Conservation (phyloP, 2,329 filamentous ascomycete species). For the Fusarium sp. region DNA sequence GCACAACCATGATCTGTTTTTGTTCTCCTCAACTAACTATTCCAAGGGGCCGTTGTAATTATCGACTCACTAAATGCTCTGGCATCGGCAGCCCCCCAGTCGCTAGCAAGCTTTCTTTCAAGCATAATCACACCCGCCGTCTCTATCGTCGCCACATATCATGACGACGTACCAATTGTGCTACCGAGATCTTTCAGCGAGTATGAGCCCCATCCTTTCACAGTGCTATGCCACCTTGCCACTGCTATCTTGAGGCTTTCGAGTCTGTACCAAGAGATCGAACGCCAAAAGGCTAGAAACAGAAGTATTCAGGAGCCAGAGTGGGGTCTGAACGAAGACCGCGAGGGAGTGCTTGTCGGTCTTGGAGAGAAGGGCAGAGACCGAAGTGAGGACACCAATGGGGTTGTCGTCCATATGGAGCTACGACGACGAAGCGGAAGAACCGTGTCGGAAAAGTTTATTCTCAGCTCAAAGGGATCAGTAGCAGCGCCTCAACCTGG, state of each 20-base stretch:
- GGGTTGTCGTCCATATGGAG: constrained; percentile 86
- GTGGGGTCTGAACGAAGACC: constrained; percentile 81
- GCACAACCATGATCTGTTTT: neutral
- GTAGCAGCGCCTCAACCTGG: constrained; percentile 40
- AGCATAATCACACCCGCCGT: constrained; percentile 72
- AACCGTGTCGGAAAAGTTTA: constrained; percentile 76
- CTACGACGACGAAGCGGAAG: constrained; percentile 85
- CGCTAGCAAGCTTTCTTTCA: constrained; percentile 76
- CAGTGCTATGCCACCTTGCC: constrained; percentile 83
- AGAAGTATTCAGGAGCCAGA: constrained; percentile 79
- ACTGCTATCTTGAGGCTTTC: constrained; percentile 83
- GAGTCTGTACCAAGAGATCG: constrained; percentile 79
- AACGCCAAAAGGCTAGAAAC: constrained; percentile 79
- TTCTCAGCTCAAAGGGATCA: constrained; percentile 54
- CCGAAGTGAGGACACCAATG: constrained; percentile 49
- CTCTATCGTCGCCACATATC: constrained; percentile 83
- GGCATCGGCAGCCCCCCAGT: constrained; percentile 61
- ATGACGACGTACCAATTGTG: constrained; percentile 77
- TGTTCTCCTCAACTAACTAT: constrained; percentile 20
- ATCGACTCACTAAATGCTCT: constrained; percentile 84
- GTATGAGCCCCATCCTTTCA: constrained; percentile 76
- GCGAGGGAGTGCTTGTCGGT: constrained; percentile 82
- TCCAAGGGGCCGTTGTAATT: constrained; percentile 76
- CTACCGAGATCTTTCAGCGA: constrained; percentile 57
- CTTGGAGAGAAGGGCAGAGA: constrained; percentile 62